Evolutionary conservation across 345 rosid genomes (phyloP).

Genomic region (Syzygium oleosum): DNA sequence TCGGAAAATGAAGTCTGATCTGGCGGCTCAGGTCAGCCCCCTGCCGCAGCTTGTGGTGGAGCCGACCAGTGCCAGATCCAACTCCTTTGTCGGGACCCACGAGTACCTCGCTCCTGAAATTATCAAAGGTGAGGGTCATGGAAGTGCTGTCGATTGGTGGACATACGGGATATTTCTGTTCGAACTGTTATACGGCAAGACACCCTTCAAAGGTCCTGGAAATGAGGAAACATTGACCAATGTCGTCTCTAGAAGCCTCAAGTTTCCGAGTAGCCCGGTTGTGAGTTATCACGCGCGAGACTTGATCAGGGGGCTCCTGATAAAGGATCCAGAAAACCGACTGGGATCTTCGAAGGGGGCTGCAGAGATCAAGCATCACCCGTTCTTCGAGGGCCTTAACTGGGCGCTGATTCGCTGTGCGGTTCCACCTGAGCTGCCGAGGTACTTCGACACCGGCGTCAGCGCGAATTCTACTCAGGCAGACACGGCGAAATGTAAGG

Average conservation of each 20-base stretch:
- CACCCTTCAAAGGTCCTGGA: slow-evolving; percentile 64
- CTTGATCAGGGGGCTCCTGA: slow-evolving; percentile 54
- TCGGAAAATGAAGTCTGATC: slow-evolving; percentile 50
- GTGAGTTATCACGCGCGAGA: slow-evolving; percentile 63
- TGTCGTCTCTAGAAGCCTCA: slow-evolving; percentile 52
- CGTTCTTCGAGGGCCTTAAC: slow-evolving; percentile 70
- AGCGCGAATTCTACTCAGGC: slow-evolving; percentile 11
- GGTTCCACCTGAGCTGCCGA: slow-evolving; percentile 61
- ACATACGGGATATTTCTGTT: slow-evolving; percentile 67
- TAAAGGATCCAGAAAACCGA: slow-evolving; percentile 60
- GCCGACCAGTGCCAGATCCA: slow-evolving; percentile 70
- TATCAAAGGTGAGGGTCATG: slow-evolving; percentile 75
- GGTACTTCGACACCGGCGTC: slow-evolving; percentile 11
- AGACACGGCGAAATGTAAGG: slow-evolving; percentile 16
- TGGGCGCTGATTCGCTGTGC: slow-evolving; percentile 77
- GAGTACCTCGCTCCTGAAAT: slow-evolving; percentile 83
- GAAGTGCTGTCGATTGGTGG: slow-evolving; percentile 87
- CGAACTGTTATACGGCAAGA: slow-evolving; percentile 61
- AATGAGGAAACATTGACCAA: slow-evolving; percentile 64
- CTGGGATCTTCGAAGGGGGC: slow-evolving; percentile 66
- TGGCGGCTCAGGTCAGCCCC: slow-evolving; percentile 48
- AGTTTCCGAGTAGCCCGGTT: slow-evolving; percentile 45
- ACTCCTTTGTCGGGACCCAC: slow-evolving; percentile 76
- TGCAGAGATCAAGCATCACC: slow-evolving; percentile 65
- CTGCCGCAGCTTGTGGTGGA: slow-evolving; percentile 73